phyloP scores from a whole-genome alignment of 129 eudicot species.

The Ambrosia artemisiifolia region DNA sequence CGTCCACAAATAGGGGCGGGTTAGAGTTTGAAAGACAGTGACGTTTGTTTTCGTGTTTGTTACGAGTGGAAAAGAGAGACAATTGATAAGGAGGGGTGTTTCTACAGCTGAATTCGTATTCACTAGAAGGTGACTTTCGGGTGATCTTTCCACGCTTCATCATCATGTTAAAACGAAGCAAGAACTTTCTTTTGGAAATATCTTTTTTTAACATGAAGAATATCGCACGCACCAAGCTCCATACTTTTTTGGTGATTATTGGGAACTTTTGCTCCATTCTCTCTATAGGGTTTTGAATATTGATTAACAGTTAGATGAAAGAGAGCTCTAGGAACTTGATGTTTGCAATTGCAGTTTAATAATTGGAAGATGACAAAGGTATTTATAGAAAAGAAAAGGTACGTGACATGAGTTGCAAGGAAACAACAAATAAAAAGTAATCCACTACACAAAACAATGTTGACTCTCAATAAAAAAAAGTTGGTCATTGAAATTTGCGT shows the following conservation, averaged over 20 bases:
- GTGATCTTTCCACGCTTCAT: constrained; percentile 45
- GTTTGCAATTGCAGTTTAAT: not conserved
- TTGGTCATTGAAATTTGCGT: constrained; percentile 5
- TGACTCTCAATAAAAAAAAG: not conserved
- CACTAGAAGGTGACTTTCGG: constrained; percentile 37
- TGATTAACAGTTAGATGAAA: not conserved
- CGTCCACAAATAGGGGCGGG: not conserved
- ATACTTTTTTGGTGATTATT: constrained; percentile 42
- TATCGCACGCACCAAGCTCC: constrained; percentile 44
- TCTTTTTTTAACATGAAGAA: constrained; percentile 51
- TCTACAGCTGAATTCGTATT: constrained; percentile 71
- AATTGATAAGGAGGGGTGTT: constrained; percentile 42
- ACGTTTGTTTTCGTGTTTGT: constrained; percentile 31
- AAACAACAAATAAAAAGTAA: not conserved
- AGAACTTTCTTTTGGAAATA: constrained; percentile 39
- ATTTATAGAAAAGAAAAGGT: constrained; percentile 1
- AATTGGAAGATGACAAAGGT: not conserved
- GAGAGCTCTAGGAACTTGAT: constrained; percentile 10
- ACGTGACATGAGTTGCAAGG: not conserved
- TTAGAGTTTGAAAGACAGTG: not conserved
- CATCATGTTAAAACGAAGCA: constrained; percentile 41
- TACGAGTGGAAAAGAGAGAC: constrained; percentile 36
- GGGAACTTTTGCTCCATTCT: constrained; percentile 51
- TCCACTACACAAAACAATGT: constrained; percentile 17
- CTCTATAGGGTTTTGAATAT: not conserved